Percentiles rank a stretch among this genome's conserved stretches.
Conservation (phyloP, 345 rosid genomes). For the thale cress (Arabidopsis thaliana) region TAIR10.1 NC_003074.8:21622001-21622500, state of each 20-base stretch:
- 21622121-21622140: conserved; percentile 64
- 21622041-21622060: conserved; percentile 32
- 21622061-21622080: conserved; percentile 27
- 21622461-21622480: conserved; percentile 57
- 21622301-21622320: conserved; percentile 3
- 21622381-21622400: conserved; percentile 5
- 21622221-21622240: conserved; percentile 47
- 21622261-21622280: conserved; percentile 49
- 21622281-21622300: conserved; percentile 65
- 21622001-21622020: background rate
- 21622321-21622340: background rate
- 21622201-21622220: conserved; percentile 30
- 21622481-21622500: conserved; percentile 65
- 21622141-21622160: conserved; percentile 70
- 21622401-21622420: conserved; percentile 39
- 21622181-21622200: conserved; percentile 44
- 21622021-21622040: conserved; percentile 38
- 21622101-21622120: conserved; percentile 44
- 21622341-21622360: background rate
- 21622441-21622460: conserved; percentile 62
- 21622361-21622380: background rate
- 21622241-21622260: conserved; percentile 64
- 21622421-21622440: conserved; percentile 49
- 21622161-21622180: conserved; percentile 69
- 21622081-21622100: conserved; percentile 11